Evolutionary conservation across 2,329 filamentous ascomycete species (phyloP).

Genomic region (Nemania abortiva): DNA sequence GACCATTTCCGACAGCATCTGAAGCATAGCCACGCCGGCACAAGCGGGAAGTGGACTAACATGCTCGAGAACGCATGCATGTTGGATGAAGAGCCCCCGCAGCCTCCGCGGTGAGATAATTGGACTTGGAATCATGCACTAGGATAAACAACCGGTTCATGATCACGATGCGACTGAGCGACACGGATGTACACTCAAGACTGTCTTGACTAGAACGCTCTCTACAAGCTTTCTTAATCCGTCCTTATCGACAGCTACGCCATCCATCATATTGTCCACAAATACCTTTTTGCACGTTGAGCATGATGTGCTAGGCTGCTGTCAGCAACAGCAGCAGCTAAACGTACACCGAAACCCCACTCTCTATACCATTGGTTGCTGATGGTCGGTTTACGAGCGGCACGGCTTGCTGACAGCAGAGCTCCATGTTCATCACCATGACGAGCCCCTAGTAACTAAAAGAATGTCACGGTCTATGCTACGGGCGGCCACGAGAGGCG

Average conservation of each 20-base stretch:
- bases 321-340: conserved; percentile 30
- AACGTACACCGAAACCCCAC: conserved; percentile 28
- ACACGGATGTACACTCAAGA: conserved; percentile 14
- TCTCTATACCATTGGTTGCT: conserved; percentile 20
- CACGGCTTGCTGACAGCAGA: conserved; percentile 44
- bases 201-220: conserved; percentile 14
- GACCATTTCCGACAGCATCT: conserved; percentile 98
- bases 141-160: neutral
- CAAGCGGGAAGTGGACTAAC: conserved; percentile 98
- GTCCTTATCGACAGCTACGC: neutral
- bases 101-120: conserved; percentile 53
- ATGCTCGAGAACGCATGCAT: conserved; percentile 97
- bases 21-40: conserved; percentile 96
- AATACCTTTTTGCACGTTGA: conserved; percentile 29
- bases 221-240: neutral
- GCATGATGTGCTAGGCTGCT: conserved; percentile 20
- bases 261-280: conserved; percentile 5
- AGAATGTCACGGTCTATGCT: neutral
- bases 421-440: conserved; percentile 15
- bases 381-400: conserved; percentile 48
- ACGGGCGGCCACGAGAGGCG: conserved; percentile 4
- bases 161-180: conserved; percentile 11
- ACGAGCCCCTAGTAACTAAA: neutral
- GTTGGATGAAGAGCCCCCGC: conserved; percentile 83
- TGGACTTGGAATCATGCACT: neutral